Base-by-base conservation (phyloP, 2,329 filamentous ascomycete genomes). In the Kalaharituber pfeilii region DNA sequence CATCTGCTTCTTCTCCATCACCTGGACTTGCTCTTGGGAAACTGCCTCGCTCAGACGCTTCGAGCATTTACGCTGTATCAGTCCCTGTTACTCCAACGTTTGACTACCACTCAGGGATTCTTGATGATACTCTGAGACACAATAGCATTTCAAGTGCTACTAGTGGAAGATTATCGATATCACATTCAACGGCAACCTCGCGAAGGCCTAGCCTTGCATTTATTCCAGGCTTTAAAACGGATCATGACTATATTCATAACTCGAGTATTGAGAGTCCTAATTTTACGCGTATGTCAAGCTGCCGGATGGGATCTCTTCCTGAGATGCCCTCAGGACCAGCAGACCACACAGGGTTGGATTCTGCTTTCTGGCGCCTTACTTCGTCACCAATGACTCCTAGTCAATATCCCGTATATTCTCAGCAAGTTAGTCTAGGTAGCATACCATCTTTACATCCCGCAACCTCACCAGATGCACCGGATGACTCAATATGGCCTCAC, bases 81-180 rank as follows among this genome's bases (percentile, higher is more conserved):
- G 55, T 62, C 28, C 62, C 62, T 26, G 62, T 59, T 36, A 64
- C 62, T 3, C 62, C 62, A 47, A 62, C 60, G 33, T 61, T 59
- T 50, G 62, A 60, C 33, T 64, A 58, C 49, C 59, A 56, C 24
- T 53, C 54, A 2, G 54, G 55, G 25, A 57, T 56, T 20, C 59
- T 62, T 52, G 62, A 63, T 27, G 60, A 64, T 33, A 56, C 55
- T 24, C 58, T 60, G 44, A 52, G 57, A 39, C 57, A 61, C 30
- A 50, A 59, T 52, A 57, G 59, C 33, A 51, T 59, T 47, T 58
- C 59, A 28, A 56, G 52, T 44, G 51, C 57, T 9, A 54, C 53
- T 20, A 22, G 42, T 33, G 59, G 60, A 27, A 54, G 59, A 42
- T 50, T 59, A 51, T 58, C 60, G 15, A 50, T 57, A 22, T 58